These are phyloP conservation scores for Termitomyces sp. DNA, from an alignment of 768 basidiomycete species.

Conservation along the genomic window DNA sequence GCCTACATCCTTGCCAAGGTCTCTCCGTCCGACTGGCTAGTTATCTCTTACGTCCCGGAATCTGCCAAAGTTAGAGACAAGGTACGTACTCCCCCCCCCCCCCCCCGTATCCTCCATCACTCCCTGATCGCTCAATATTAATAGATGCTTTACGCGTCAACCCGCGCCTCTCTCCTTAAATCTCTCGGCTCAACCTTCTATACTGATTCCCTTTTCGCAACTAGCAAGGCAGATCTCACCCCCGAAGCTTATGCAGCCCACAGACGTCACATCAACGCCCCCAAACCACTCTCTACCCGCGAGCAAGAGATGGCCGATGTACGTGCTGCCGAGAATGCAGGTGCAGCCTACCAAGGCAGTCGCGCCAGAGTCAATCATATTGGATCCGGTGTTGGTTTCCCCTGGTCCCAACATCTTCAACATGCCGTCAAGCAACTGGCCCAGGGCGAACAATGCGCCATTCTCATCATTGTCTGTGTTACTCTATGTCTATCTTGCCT, in stretches of 20 bases:
- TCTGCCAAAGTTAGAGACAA: slow-evolving; percentile 76
- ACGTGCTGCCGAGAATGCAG: slow-evolving; percentile 59
- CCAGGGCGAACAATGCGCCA: slow-evolving; percentile 36
- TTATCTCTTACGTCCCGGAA: slow-evolving; percentile 80
- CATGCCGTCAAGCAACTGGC: slow-evolving; percentile 59
- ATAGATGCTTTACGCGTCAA: slow-evolving; percentile 88
- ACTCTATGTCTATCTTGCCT: not conserved
- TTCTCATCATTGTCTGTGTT: slow-evolving; percentile 56
- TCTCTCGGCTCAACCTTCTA: slow-evolving; percentile 71
- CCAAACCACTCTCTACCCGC: slow-evolving; percentile 74
- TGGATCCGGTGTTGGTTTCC: slow-evolving; percentile 54
- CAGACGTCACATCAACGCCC: slow-evolving; percentile 62
- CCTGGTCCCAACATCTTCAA: slow-evolving; percentile 63
- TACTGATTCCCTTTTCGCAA: slow-evolving; percentile 73
- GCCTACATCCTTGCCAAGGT: slow-evolving; percentile 72
- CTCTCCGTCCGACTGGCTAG: slow-evolving; percentile 64
- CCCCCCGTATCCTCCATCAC: not conserved
- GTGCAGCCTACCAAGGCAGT: slow-evolving; percentile 56
- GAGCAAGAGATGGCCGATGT: slow-evolving; percentile 82
- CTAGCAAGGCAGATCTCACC: slow-evolving; percentile 60
- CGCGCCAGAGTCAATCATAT: slow-evolving; percentile 49
- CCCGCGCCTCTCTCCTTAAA: slow-evolving; percentile 62
- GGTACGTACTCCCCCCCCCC: slow-evolving; percentile 38
- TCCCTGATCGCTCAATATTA: slow-evolving; percentile 21
- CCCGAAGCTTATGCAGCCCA: slow-evolving; percentile 71